Evolutionary conservation across 129 eudicot genomes (phyloP), one percentile per base, ranked within the genome.

Genomic region (Chrysanthemum makinoi): DNA sequence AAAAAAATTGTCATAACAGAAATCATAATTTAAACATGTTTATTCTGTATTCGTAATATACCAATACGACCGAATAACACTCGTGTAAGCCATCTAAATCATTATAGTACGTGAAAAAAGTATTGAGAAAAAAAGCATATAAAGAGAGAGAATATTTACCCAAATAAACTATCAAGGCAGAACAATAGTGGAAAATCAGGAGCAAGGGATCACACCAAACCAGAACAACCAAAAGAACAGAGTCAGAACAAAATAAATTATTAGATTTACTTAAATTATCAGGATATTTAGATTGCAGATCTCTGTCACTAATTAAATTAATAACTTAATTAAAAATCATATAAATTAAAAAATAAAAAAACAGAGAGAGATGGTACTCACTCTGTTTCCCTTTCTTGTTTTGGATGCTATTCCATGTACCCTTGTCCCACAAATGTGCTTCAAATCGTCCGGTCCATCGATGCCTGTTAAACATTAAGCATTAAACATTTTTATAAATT

Each of bases 381-480:
- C 96, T 86, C 80, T 93, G 98, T 82, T 82, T 80, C 70, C 98
- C 98, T 84, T 77, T 89, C 84, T 94, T 94, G 85, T 81, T 89
- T 72, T 86, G 96, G 75, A 83, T 76, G 86, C n/a, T 86, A 65
- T 87, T 94, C 93, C 93, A 90, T 20, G 93, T 71, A 80, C 82
- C 83, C 81, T 87, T 93, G 85, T 93, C 98, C 98, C 98, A 93
- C 8, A 93, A 86, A 73, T 93, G 98, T 24, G 98, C 97, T 69
- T 94, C 98, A 85, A 68, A 94, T 68, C 97, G 86, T 65, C 96
- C 96, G 3, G 98, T 87, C 94, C 95, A 87, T 75, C 91, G 75
- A 57, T 94, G 98, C 83, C 98, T 94, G 87, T 60, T 65, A 24
- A 65, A 44, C 16, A 43, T 72, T 68, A 1, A 39, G 46, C 46